Evolutionary conservation across 306 rosid species (phyloP).

Genomic region (Lagenaria siceraria): DNA sequence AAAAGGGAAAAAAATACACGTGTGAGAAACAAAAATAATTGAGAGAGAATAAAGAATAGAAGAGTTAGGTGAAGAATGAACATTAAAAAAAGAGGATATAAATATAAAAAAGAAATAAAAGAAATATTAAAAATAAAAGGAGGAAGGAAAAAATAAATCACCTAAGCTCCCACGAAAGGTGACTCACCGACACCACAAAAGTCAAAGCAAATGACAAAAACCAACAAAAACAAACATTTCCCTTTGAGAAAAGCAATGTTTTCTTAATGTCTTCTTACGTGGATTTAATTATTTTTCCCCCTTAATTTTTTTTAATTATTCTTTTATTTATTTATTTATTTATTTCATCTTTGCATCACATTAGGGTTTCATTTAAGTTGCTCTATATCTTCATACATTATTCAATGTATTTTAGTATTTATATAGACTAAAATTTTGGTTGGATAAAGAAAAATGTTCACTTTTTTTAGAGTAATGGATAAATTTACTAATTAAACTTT

Average conservation of each 20-base stretch:
- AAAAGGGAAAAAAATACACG: not conserved
- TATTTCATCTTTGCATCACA: not conserved
- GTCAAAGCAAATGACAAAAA: constrained; percentile 23
- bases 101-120: not conserved
- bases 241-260: not conserved
- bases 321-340: not conserved
- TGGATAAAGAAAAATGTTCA: no score
- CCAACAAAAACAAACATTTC: not conserved
- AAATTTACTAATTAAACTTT: no score
- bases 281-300: not conserved
- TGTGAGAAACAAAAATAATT: not conserved
- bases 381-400: not conserved
- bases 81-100: not conserved
- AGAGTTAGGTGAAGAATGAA: not conserved
- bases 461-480: no score
- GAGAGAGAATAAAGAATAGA: not conserved
- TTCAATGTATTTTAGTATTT: no score
- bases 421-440: no score
- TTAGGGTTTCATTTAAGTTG: not conserved
- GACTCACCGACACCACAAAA: constrained; percentile 22
- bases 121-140: not conserved
- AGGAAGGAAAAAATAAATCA: not conserved
- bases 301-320: no score
- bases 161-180: constrained; percentile 9
- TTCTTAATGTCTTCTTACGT: not conserved